Base-by-base conservation (phyloP, 495 filamentous ascomycete genomes). In the Cairneyella variabilis region DNA sequence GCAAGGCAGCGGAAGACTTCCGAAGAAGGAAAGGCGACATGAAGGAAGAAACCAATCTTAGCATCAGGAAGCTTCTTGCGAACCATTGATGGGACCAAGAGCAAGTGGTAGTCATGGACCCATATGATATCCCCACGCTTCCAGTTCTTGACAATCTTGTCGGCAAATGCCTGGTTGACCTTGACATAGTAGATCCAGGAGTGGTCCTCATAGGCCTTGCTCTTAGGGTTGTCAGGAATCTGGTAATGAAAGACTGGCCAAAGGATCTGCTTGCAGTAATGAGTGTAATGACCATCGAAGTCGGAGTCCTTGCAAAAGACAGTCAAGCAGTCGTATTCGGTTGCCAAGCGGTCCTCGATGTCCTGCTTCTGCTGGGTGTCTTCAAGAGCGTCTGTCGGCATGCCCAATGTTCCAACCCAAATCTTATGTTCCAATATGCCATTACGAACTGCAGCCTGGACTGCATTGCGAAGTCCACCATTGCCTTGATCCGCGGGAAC, bases 211-310 rank as follows among this genome's bases (percentile, higher is more conserved):
- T 95, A 97, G 0, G 91, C 91, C 72, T 96, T 96, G 81, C 89
- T 96, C 75, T 95, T 96, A 10, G 91, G 91, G 65, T 93, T 91
- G 66, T 96, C 91, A 2, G 91, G 91, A 55, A 96, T 93, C 67
- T 95, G 90, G 66, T 97, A 96, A 68, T 97, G 90, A 67, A 96
- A 95, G 30, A 96, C 90, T 6, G 88, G 88, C 87, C 87, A 91
- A 18, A 92, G 77, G 42, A 91, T 88, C 64, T 89, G 83, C 65
- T 96, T 96, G 79, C 89, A 96, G 58, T 90, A 96, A 68, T 96
- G 90, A 10, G 83, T 80, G 62, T 97, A 97, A 68, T 95, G 90
- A 3, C 91, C 90, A 61, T 95, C 87, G 40, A 95, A 90, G 63
- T 96, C 90, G 57, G 81, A 85, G 66, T 97, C 91, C 32, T 82